Evolutionary conservation across 148 eudicot genomes (phyloP), one percentile per base, ranked within the genome.

Genomic region (Rheum nobile): DNA sequence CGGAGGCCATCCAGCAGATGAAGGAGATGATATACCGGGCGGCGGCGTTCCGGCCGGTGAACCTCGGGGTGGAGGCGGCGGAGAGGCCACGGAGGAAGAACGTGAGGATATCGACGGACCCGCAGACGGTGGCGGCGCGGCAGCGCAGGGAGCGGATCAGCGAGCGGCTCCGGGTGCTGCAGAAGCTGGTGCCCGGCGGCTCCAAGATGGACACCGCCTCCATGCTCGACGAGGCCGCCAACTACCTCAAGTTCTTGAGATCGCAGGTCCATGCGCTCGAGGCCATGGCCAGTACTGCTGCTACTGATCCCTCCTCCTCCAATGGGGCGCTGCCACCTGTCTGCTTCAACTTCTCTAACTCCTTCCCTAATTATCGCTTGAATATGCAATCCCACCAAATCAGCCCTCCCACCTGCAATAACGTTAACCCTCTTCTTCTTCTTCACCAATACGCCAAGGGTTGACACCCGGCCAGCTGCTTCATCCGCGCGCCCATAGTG

Each of bases 191-290:
- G 3, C 98, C 98, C 19, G 96, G 98, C 11, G 98, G 98, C 1
- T 85, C 65, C 75, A 92, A 92, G 75, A 90, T 92, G 96, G 98
- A 92, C 80, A 92, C 98, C 3, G 98, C 98, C 8, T 87, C 98
- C 21, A 92, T 92, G 98, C 93, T 92, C 57, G 98, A 92, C 80
- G 98, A 92, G 74, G 98, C 98, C 54, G 98, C 98, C 29, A 92
- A 87, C 75, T 92, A 92, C 67, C 98, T 92, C 59, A 90, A 88
- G 83, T 92, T 92, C 77, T 79, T 92, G n/a, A 87, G 93, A 77
- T 90, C 93, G 71, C 96, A 90, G 81, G 91, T 92, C 38, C 87
- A 90, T 47, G 86, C 88, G 19, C 88, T 92, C 8, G 91, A 92
- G 65, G 55, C 83, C 16, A 63, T 63, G 69, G 8, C 54, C 21